phyloP scores from a whole-genome alignment of 1,284 basidiomycete genomes.

The Hypsizygus ulmarius region DNA sequence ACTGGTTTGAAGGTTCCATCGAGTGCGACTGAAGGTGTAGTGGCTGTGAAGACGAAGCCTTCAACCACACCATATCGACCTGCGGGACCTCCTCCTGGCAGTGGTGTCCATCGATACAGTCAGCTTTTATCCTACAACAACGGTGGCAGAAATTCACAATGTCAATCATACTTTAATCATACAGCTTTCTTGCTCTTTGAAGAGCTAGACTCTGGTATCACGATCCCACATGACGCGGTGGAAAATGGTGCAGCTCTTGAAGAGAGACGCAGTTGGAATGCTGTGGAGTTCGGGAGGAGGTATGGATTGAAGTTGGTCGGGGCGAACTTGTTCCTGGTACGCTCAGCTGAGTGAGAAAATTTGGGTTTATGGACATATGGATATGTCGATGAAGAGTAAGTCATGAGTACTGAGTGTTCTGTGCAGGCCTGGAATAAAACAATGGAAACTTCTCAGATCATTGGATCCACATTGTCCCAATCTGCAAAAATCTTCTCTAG shows the following conservation, averaged over 20 bases:
- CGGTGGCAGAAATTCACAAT: not conserved
- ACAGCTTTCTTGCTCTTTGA: slow-evolving; percentile 61
- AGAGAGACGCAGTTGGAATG: slow-evolving; percentile 54
- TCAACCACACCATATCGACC: slow-evolving; percentile 57
- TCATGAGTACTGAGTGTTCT: not conserved
- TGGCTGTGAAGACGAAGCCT: slow-evolving; percentile 43
- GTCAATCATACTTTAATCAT: too few species aligned
- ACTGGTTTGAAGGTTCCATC: slow-evolving; percentile 44
- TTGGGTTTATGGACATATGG: not conserved
- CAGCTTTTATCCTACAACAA: slow-evolving; percentile 12
- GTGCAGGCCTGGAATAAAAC: too few species aligned
- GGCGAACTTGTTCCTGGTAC: slow-evolving; percentile 44
- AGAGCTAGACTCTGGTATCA: slow-evolving; percentile 46
- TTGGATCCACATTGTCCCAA: too few species aligned
- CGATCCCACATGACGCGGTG: slow-evolving; percentile 42
- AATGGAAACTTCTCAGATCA: too few species aligned
- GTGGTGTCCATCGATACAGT: slow-evolving; percentile 62
- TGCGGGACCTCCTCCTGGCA: slow-evolving; percentile 54
- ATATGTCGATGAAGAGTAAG: not conserved
- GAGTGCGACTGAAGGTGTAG: slow-evolving; percentile 32
- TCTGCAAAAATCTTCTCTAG: too few species aligned
- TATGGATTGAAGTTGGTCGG: slow-evolving; percentile 58
- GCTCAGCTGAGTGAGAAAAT: slow-evolving; percentile 18
- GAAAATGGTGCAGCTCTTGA: slow-evolving; percentile 46
- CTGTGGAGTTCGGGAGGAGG: slow-evolving; percentile 47